Base-by-base conservation (phyloP, 2,329 filamentous ascomycete species). In the Ilyonectria mors-panacis region DNA sequence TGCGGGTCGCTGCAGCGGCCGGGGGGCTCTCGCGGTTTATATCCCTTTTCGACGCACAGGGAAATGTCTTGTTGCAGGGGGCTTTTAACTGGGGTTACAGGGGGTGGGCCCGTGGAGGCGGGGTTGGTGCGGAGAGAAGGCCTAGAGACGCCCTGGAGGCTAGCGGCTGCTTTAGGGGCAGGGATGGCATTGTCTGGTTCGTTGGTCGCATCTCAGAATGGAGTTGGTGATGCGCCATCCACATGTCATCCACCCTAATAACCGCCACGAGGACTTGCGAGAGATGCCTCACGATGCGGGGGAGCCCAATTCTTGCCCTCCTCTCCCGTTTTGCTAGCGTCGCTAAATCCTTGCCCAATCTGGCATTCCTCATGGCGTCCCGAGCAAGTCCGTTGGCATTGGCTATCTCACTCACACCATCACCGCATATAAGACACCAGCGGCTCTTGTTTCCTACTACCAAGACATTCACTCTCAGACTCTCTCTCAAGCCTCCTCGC, bases 21-120 rank as follows among this genome's bases (percentile, higher is more conserved):
- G 63, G 35, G 55, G 47, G 39, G 47, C 10, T 51, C 47, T 64
- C 68, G 68, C 66, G 61, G 59, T 69, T 70, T 70, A 70, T 70
- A 70, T 70, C 66, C 68, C 66, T 65, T 69, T 70, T 70, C 26
- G 63, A 69, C 68, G 37, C 35, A 35, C 37, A 47, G 39, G 68
- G 68, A 70, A 70, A 70, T 45, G 55, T 54, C 65, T 56, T 54
- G 65, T 51, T 19, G 26, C 17, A 28, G 35, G 17, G 54, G 53
- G 61, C 53, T 13, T 15, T 15, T 39, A 17, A 6, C 15, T 15
- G 12, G 47, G 60, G 53, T 44, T 53, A 30, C 37, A 45, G 59
- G 58, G 53, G 63, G 42, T 35, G 65, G 23, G 21, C 35, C 7
- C 10, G 19, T 15, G 28, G n/a, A 42, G 33, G 33, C 21, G 33